These are phyloP conservation scores for Datura wrightii DNA, from an alignment of 257 asterid genomes.

Conservation along the genomic window DNA sequence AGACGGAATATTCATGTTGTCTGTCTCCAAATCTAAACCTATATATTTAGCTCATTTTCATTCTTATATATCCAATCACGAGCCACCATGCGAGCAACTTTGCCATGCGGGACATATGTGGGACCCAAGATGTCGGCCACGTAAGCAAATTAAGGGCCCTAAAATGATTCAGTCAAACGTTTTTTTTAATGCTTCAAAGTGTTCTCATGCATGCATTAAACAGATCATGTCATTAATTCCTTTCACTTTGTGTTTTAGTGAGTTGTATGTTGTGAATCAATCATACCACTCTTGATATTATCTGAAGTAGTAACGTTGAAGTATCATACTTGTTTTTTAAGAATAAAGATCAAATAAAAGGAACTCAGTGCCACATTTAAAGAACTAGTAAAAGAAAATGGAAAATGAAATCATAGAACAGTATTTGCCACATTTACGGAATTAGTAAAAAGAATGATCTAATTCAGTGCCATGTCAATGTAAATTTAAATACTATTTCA, in stretches of 20 bases:
- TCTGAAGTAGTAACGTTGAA: neutral
- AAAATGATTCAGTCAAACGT: slow-evolving; percentile 30
- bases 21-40: slow-evolving; percentile 35
- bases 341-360: neutral
- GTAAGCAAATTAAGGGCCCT: slow-evolving; percentile 31
- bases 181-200: slow-evolving; percentile 28
- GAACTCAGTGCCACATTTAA: no score
- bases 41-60: slow-evolving; percentile 24
- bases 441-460: no score
- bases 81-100: slow-evolving; percentile 30
- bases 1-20: slow-evolving; percentile 55
- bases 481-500: no score
- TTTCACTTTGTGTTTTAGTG: slow-evolving; percentile 17
- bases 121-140: neutral
- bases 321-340: neutral
- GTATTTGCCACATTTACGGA: neutral
- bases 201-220: neutral
- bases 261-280: slow-evolving; percentile 17
- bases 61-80: slow-evolving; percentile 40
- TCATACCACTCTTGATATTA: neutral
- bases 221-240: neutral
- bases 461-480: no score
- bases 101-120: neutral
- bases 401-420: neutral
- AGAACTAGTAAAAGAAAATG: no score